Evolutionary conservation across 805 yeast genomes (phyloP).

Genomic region (Nakazawaea holstii): DNA sequence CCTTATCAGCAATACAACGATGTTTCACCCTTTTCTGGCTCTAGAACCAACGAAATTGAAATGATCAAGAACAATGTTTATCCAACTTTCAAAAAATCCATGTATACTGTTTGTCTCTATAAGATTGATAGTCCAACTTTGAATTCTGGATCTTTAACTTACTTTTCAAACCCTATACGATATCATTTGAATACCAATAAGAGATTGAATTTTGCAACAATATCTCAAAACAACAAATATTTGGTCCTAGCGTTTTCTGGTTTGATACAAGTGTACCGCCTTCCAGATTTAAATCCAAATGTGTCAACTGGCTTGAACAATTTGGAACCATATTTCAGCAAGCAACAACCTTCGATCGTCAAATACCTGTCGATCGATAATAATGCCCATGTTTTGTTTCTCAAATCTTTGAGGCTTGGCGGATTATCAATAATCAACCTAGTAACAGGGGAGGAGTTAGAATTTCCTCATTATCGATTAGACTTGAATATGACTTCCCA

Average conservation of each 20-base stretch:
- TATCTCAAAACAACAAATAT: slow-evolving; percentile 7
- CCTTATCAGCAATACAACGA: slow-evolving; percentile 2
- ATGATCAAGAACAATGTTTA: background rate
- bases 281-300: background rate
- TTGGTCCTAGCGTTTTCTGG: slow-evolving; percentile 10
- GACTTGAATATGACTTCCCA: slow-evolving; percentile 9
- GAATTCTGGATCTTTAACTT: background rate
- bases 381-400: slow-evolving; percentile 9
- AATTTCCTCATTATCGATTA: slow-evolving; percentile 10
- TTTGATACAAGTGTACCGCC: slow-evolving; percentile 4
- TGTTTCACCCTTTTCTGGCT: slow-evolving; percentile 6
- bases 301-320: background rate
- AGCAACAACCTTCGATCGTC: slow-evolving; percentile 11
- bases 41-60: background rate
- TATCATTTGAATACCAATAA: slow-evolving; percentile 3
- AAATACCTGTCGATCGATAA: slow-evolving; percentile 9
- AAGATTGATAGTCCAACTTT: background rate
- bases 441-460: slow-evolving; percentile 8
- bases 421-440: slow-evolving; percentile 11
- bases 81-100: slow-evolving; percentile 6
- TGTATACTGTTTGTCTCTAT: slow-evolving; percentile 8
- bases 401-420: slow-evolving; percentile 10
- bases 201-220: slow-evolving; percentile 5
- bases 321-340: slow-evolving; percentile 1
- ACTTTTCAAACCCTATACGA: slow-evolving; percentile 5